These are phyloP conservation scores for Parmelia sp. DNA, from an alignment of 495 filamentous ascomycete genomes.

Conservation along the genomic window DNA sequence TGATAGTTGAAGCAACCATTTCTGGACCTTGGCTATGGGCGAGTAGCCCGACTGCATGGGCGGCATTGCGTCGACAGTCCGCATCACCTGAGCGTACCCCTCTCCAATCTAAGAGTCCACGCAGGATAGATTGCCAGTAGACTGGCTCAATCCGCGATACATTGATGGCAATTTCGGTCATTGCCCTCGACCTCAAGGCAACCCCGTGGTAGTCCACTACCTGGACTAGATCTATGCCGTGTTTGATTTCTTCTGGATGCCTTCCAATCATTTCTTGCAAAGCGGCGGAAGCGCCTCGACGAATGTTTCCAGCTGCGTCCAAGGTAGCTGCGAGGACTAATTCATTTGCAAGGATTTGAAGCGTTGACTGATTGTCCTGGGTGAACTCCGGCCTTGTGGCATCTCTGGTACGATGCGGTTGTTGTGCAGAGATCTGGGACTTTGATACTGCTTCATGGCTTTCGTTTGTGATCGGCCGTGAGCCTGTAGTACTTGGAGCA, in stretches of 20 bases:
- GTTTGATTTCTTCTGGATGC: constrained; percentile 72
- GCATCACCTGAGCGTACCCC: constrained; percentile 73
- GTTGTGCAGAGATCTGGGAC: not conserved
- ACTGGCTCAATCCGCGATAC: constrained; percentile 55
- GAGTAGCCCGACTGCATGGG: constrained; percentile 58
- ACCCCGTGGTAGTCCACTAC: constrained; percentile 90
- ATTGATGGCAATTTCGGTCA: constrained; percentile 63
- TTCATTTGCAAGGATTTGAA: constrained; percentile 60
- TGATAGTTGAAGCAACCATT: not conserved
- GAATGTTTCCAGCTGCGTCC: constrained; percentile 86
- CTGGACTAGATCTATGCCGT: constrained; percentile 81
- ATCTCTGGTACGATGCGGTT: not conserved
- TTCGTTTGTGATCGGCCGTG: not conserved
- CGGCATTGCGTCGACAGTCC: constrained; percentile 64
- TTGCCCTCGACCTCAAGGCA: constrained; percentile 73
- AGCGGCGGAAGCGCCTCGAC: constrained; percentile 85
- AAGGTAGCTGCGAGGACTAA: constrained; percentile 76
- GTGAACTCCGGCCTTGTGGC: not conserved
- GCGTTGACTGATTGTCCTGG: constrained; percentile 20
- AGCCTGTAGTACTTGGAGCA: not conserved
- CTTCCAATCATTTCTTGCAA: constrained; percentile 90
- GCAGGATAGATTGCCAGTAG: constrained; percentile 66
- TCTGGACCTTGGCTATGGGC: constrained; percentile 33
- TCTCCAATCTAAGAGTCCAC: constrained; percentile 77
- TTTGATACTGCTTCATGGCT: not conserved